Conservation (phyloP, 306 rosid genomes). For the Quercus rubra region DNA sequence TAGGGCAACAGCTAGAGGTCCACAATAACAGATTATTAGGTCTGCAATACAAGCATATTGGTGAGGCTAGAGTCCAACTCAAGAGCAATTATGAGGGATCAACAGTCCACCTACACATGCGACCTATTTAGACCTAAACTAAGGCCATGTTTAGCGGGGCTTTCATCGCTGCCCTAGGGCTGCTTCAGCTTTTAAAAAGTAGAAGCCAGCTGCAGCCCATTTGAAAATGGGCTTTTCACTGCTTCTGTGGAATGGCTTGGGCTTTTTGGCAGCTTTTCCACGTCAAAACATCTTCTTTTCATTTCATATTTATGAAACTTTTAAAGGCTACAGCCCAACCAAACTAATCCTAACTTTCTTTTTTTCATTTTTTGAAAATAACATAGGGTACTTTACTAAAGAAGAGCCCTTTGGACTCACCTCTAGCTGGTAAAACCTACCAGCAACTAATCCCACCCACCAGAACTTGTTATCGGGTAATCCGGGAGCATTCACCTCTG, state of each 20-base stretch:
- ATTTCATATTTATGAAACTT: not conserved
- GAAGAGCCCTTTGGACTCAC: no score
- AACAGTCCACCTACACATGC: not conserved
- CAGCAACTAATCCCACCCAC: no score
- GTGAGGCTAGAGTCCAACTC: not conserved
- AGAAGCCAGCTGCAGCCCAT: not conserved
- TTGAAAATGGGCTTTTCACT: not conserved
- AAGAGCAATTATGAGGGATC: not conserved
- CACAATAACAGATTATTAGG: slow-evolving; percentile 6
- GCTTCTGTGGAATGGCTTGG: not conserved
- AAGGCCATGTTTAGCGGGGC: not conserved
- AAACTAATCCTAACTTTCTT: not conserved
- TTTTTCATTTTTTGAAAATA: no score
- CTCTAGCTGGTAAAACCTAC: no score
- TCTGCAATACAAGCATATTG: not conserved
- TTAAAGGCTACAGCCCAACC: not conserved
- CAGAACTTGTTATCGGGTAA: no score
- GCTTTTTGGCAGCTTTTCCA: not conserved
- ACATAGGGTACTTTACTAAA: no score
- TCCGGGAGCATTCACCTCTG: no score
- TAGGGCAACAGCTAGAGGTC: slow-evolving; percentile 9
- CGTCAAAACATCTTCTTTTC: not conserved
- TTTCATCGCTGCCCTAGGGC: not conserved
- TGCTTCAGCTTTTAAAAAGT: not conserved
- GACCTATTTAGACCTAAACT: not conserved